A percentile compares a stretch with the other conserved stretches of the same genome.
These are phyloP conservation scores for Pugionium cornutum DNA, from an alignment of 345 rosid species.

Conservation along the genomic window DNA sequence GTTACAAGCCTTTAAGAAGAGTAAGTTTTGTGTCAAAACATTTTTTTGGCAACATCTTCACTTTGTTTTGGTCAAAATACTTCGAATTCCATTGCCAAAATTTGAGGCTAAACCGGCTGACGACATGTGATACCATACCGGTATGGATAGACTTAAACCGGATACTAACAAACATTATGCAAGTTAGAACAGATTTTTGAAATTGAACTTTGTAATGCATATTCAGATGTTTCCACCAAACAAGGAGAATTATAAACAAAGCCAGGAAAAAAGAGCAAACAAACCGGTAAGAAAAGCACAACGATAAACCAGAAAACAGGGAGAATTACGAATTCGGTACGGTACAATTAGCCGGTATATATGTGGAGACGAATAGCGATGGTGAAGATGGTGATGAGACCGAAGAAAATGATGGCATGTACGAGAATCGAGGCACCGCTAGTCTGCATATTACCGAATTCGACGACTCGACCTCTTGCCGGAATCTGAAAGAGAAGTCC, in stretches of 20 bases:
- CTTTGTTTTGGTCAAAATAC: too few species aligned
- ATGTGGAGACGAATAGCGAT: conserved; percentile 70
- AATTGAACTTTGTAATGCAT: too few species aligned
- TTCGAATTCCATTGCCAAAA: too few species aligned
- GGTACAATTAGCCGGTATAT: conserved; percentile 50
- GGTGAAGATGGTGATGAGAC: conserved; percentile 77
- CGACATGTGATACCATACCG: too few species aligned
- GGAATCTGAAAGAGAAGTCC: conserved; percentile 88
- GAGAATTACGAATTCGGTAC: neutral
- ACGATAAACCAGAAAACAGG: neutral
- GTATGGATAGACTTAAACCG: too few species aligned
- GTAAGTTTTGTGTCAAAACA: too few species aligned
- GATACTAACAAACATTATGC: too few species aligned
- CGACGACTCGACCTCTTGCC: conserved; percentile 54
- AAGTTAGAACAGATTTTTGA: too few species aligned
- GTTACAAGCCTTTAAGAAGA: too few species aligned
- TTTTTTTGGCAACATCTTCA: too few species aligned
- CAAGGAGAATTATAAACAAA: neutral
- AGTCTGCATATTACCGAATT: conserved; percentile 77
- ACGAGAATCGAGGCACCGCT: conserved; percentile 71
- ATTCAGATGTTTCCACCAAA: neutral
- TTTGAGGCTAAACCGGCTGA: too few species aligned
- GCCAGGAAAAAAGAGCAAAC: neutral
- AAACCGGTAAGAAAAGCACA: conserved; percentile 3
- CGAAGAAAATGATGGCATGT: conserved; percentile 79